phyloP scores from a whole-genome alignment of 352 stramenopile species.

The Phytophthora aleatoria region DNA sequence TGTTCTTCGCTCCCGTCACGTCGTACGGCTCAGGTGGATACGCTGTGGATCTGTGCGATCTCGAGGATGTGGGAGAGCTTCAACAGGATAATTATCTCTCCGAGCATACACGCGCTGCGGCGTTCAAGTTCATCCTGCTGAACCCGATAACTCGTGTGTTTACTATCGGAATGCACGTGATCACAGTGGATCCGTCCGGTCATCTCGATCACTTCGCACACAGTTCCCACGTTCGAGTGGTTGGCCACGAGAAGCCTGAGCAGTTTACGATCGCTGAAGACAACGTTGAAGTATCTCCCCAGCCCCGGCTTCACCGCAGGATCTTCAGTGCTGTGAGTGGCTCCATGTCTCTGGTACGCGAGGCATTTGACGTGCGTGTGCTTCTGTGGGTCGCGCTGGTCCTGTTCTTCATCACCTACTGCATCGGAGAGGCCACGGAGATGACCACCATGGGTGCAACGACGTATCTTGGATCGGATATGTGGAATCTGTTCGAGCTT shows the following conservation, averaged over 20 bases:
- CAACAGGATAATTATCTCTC: slow-evolving; percentile 78
- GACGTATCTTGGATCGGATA: slow-evolving; percentile 82
- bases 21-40: slow-evolving; percentile 76
- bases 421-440: slow-evolving; percentile 74
- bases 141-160: slow-evolving; percentile 91
- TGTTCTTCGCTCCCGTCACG: slow-evolving; percentile 46
- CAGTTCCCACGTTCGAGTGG: slow-evolving; percentile 80
- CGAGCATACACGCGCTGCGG: slow-evolving; percentile 76
- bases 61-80: slow-evolving; percentile 60
- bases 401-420: slow-evolving; percentile 82
- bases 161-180: slow-evolving; percentile 85
- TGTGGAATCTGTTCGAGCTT: slow-evolving; percentile 91
- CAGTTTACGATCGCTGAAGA: slow-evolving; percentile 30
- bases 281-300: neutral
- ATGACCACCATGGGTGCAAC: slow-evolving; percentile 79
- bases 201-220: slow-evolving; percentile 85
- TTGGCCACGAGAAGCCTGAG: slow-evolving; percentile 72
- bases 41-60: slow-evolving; percentile 72
- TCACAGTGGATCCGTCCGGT: slow-evolving; percentile 79
- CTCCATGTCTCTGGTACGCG: slow-evolving; percentile 25
- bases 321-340: slow-evolving; percentile 26
- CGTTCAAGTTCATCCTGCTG: slow-evolving; percentile 87
- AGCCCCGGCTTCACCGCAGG: slow-evolving; percentile 13
- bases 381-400: slow-evolving; percentile 70
- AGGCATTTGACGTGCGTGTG: slow-evolving; percentile 60